A percentile compares a stretch with the other conserved stretches of the same genome.
phyloP scores from a whole-genome alignment of 352 stramenopile species.

The Hyaloperonospora arabidopsidis region DNA sequence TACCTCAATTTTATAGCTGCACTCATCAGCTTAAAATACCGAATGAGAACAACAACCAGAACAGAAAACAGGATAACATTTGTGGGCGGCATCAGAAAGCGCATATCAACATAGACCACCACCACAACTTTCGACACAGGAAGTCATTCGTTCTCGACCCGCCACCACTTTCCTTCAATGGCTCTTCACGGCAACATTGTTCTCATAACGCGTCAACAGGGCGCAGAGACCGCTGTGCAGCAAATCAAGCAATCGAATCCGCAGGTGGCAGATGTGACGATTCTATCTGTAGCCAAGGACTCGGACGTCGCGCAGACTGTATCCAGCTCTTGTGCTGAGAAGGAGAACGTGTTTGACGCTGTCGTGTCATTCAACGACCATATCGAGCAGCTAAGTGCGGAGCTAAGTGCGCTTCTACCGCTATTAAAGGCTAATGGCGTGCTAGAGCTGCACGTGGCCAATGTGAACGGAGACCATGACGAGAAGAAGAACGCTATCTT shows the following conservation, averaged over 20 bases:
- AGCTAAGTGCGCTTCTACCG: constrained; percentile 38
- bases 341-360: constrained; percentile 35
- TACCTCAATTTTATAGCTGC: too few relatives aligned
- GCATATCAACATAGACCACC: too few relatives aligned
- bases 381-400: constrained; percentile 30
- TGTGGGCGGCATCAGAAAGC: too few relatives aligned
- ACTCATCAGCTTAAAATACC: too few relatives aligned
- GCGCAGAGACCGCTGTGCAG: constrained; percentile 28
- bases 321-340: constrained; percentile 6
- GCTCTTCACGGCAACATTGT: constrained; percentile 42
- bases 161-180: constrained; percentile 10
- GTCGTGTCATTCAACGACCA: constrained; percentile 58
- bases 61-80: too few relatives aligned
- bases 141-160: too few relatives aligned
- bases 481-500: constrained; percentile 66
- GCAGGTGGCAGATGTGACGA: constrained; percentile 38
- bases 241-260: constrained; percentile 38
- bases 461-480: constrained; percentile 24
- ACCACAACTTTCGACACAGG: too few relatives aligned
- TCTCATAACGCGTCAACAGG: constrained; percentile 48
- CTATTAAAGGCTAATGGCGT: constrained; percentile 45
- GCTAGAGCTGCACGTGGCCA: constrained; percentile 48
- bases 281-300: constrained; percentile 33
- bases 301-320: constrained; percentile 40
- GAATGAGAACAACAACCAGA: too few relatives aligned